Evolutionary conservation across 768 basidiomycete species (phyloP), one percentile per base, ranked within the genome.

Genomic region (Strobilomyces dryophilus): DNA sequence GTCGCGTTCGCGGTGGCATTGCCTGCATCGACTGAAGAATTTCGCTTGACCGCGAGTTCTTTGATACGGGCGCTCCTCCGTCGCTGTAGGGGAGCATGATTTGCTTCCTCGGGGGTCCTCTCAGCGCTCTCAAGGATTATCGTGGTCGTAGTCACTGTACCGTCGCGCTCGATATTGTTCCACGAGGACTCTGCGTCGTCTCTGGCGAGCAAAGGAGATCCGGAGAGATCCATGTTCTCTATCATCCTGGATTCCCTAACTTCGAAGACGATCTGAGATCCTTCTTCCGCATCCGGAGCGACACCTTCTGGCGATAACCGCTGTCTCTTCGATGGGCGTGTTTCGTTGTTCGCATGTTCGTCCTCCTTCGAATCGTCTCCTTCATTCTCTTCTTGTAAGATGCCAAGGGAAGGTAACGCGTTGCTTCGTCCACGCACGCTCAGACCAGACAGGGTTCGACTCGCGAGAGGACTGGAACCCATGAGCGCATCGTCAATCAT

Each of bases 351-450:
- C 14, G 48, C 51, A 11, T 35, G 12, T 37, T 46, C 45, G 31
- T 53, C 54, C 37, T 44, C 60, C 24, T 49, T 52, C 26, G 47
- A 41, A 17, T 62, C 62, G 8, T 40, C 40, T 0, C 54, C 55
- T 39, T 71, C 70, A 12, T 54, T 62, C 49, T 66, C 71, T 40
- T 71, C 69, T 45, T 47, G 50, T 17, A 71, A 52, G 45, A 67
- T 58, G 29, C 61, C 52, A 10, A 69, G 67, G 21, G 41, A 43
- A 29, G 55, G 48, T 18, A 55, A 26, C 1, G 32, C 10, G 47
- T 40, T 45, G 15, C 43, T 45, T 31, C 54, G 55, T 29, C 58
- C 52, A 26, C 52, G 60, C 17, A 49, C 15, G 32, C 47, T 50
- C 4, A 34, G 14, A 26, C 45, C 40, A 21, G 47, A 52, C 42